Evolutionary conservation across 805 yeast genomes (phyloP).

Genomic region (Starmerella bombi): DNA sequence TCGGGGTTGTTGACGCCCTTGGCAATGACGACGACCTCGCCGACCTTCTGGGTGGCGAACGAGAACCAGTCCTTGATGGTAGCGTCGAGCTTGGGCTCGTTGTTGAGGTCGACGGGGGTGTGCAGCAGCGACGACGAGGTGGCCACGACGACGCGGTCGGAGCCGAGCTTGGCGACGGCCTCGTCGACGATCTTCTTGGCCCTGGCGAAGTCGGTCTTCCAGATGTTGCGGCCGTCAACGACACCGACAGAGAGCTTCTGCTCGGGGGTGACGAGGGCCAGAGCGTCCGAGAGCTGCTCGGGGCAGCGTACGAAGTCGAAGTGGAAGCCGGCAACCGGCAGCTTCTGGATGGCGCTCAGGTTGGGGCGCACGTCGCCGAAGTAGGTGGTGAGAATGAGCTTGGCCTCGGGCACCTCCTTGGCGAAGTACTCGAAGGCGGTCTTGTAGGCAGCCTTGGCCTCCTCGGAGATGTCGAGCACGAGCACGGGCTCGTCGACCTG

Average conservation of each 20-base stretch:
- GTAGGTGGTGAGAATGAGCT: conserved; percentile 76
- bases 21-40: conserved; percentile 82
- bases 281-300: conserved; percentile 82
- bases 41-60: conserved; percentile 91
- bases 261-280: conserved; percentile 46
- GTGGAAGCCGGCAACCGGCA: conserved; percentile 93
- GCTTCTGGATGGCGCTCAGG: conserved; percentile 71
- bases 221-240: conserved; percentile 97
- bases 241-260: conserved; percentile 92
- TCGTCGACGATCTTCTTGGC: conserved; percentile 69
- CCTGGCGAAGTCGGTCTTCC: conserved; percentile 91
- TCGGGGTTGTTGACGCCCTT: conserved; percentile 61
- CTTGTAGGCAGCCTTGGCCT: conserved; percentile 75
- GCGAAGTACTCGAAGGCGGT: conserved; percentile 70
- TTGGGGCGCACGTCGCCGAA: conserved; percentile 98
- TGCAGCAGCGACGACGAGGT: conserved; percentile 95
- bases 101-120: conserved; percentile 92
- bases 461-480: conserved; percentile 81
- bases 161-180: conserved; percentile 76
- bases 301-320: conserved; percentile 93
- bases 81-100: conserved; percentile 81
- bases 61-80: conserved; percentile 97
- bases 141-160: conserved; percentile 59
- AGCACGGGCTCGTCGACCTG: conserved; percentile 97
- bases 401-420: conserved; percentile 57